phyloP scores from a whole-genome alignment of 2,329 filamentous ascomycete species.

The Aureobasidium leucospermi region DNA sequence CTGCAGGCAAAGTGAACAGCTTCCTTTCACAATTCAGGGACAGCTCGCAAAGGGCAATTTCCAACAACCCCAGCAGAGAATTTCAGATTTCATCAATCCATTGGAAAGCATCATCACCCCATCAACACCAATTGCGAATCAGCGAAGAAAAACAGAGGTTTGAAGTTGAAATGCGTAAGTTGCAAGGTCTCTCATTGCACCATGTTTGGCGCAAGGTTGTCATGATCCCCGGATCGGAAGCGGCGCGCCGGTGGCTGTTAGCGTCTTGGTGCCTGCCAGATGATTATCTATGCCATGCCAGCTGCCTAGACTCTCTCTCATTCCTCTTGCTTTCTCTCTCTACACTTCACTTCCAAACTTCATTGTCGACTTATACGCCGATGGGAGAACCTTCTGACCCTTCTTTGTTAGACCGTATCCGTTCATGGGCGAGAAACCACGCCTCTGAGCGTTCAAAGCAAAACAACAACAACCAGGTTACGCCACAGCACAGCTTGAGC shows the following conservation, averaged over 20 bases:
- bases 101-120: neutral
- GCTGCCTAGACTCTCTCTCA: neutral
- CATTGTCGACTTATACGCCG: slow-evolving; percentile 26
- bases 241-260: neutral
- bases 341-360: slow-evolving; percentile 12
- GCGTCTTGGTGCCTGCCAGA: neutral
- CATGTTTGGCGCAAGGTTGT: neutral
- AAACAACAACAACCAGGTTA: slow-evolving; percentile 15
- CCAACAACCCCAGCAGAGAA: neutral
- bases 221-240: slow-evolving; percentile 3
- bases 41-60: neutral
- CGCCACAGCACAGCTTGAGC: slow-evolving; percentile 21
- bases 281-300: slow-evolving; percentile 6
- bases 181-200: neutral
- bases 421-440: slow-evolving; percentile 42
- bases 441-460: slow-evolving; percentile 25
- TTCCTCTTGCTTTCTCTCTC: slow-evolving; percentile 9
- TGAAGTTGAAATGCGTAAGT: slow-evolving; percentile 6
- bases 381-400: slow-evolving; percentile 51
- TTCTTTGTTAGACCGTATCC: slow-evolving; percentile 44
- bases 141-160: neutral
- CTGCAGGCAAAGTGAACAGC: neutral
- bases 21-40: neutral
- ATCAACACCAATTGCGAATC: neutral
- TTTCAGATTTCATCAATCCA: neutral